Base-by-base conservation (phyloP, 257 asterid species). In the Primulina huaijiensis region DNA sequence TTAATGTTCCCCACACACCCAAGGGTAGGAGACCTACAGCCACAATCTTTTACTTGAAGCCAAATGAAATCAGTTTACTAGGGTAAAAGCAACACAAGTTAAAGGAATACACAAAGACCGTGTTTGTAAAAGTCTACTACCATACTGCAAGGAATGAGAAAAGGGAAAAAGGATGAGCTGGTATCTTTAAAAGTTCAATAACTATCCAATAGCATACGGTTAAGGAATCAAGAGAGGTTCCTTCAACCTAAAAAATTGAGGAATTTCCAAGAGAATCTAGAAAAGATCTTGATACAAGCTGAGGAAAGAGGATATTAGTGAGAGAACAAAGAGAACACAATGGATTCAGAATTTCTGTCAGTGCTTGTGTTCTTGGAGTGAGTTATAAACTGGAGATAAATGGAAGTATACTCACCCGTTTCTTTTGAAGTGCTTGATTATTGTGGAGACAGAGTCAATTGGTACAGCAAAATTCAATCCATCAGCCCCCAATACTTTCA, bases 391-490 rank as follows among this genome's bases (percentile, higher is more conserved):
- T 38, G 14, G 34, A 38, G 46, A 38, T 38, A 11, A 43, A 43
- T 11, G n/a, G 53, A 43, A 3, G 12, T 43, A 12, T 12, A 50
- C 74, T 27, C 82, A 90, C 98, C 97, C 96, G 60, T 83, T 85
- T 53, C 35, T 78, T 76, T 87, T 84, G 82, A 92, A 90, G 80
- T 92, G 97, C 79, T 83, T 87, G 19, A 90, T 70, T 55, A 92
- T 90, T 78, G 81, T 87, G 77, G 84, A 31, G 70, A 83, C 92
- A 31, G 90, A 88, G 76, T 90, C 97, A 70, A 88, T 76, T 67
- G 97, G 98, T 20, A 90, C 96, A 52, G 97, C 83, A 76, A 92
- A 92, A 75, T 85, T 82, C 75, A 92, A 77, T 31, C 97, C 97
- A 77, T 90, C 93, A 69, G 98, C 98, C 38, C 90, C 90, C 79